Conservation (phyloP, 2,329 filamentous ascomycete species). For the Cladorrhinum sp. region DNA sequence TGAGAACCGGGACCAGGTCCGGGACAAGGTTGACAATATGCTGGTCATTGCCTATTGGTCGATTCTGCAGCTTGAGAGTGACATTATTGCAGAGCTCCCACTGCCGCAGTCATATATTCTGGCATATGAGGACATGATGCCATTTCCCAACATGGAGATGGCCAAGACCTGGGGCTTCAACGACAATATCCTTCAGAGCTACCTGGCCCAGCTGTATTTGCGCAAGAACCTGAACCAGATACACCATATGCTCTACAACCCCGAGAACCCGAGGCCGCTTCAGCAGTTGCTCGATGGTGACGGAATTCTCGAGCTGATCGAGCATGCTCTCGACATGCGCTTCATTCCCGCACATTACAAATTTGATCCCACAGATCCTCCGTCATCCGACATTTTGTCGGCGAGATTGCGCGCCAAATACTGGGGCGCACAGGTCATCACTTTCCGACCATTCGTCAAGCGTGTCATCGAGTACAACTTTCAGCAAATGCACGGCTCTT, state of each 20-base stretch:
- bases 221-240: constrained; percentile 63
- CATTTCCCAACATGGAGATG: constrained; percentile 58
- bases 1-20: constrained; percentile 30
- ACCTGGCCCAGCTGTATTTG: constrained; percentile 61
- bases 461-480: constrained; percentile 51
- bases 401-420: constrained; percentile 90
- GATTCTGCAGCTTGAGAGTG: constrained; percentile 88
- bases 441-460: constrained; percentile 72
- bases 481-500: background rate
- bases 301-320: constrained; percentile 45
- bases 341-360: constrained; percentile 50
- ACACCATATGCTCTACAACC: constrained; percentile 55
- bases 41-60: constrained; percentile 85
- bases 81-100: constrained; percentile 83
- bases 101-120: constrained; percentile 59
- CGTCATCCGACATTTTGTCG: constrained; percentile 71
- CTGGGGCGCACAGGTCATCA: constrained; percentile 88
- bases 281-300: constrained; percentile 23
- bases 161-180: constrained; percentile 44
- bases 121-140: constrained; percentile 61
- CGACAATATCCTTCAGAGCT: constrained; percentile 54
- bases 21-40: constrained; percentile 56
- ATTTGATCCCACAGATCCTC: constrained; percentile 66
- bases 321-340: constrained; percentile 29
- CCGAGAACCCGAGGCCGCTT: constrained; percentile 32